Evolutionary conservation across 75 land plant genomes (phyloP), one percentile per base, ranked within the genome.

Genomic region (Selaginella moellendorffii): DNA sequence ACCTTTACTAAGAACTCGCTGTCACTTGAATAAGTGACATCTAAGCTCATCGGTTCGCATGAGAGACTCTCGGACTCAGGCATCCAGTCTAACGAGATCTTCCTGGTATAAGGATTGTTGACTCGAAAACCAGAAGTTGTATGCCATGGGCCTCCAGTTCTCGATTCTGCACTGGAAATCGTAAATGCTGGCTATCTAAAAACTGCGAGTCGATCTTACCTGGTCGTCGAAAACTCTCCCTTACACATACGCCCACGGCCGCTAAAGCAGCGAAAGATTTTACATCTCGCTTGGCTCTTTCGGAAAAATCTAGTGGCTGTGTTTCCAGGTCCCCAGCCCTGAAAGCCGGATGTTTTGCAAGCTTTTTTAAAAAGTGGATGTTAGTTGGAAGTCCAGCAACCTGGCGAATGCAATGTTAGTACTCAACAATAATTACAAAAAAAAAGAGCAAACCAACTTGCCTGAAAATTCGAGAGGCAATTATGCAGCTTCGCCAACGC

Each of bases 351-450:
- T 93, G 98, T 19, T 64, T 71, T 23, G 91, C 82, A 73, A 93
- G 85, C 5, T 53, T 69, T 46, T 78, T 80, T 0, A 93, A 79
- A 64, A 93, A 93, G 42, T 52, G 68, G 17, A 89, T 80, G 63
- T 93, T 93, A 54, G 96, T 93, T 28, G 98, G 98, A 30, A 89
- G 29, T 2, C 98, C 98, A 36, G 98, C 87, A 72, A 93, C 79
- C 97, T 91, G 79, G n/a, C n/a, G 26, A 51, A 75, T 61, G 51
- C 1, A 56, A n/a, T n/a, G n/a, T n/a, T n/a, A n/a, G n/a, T 19
- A 56, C 46, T 36, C 10, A 5, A 36, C 5, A 14, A n/a, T n/a
- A n/a, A n/a, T n/a, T n/a, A n/a, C n/a, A n/a, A n/a, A n/a, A n/a
- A n/a, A n/a, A n/a, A n/a, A n/a, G n/a, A n/a, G n/a, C n/a, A n/a